A percentile compares a stretch with the other conserved stretches of the same genome.
phyloP scores from a whole-genome alignment of 495 filamentous ascomycete species.

The Aspergillus affinis region DNA sequence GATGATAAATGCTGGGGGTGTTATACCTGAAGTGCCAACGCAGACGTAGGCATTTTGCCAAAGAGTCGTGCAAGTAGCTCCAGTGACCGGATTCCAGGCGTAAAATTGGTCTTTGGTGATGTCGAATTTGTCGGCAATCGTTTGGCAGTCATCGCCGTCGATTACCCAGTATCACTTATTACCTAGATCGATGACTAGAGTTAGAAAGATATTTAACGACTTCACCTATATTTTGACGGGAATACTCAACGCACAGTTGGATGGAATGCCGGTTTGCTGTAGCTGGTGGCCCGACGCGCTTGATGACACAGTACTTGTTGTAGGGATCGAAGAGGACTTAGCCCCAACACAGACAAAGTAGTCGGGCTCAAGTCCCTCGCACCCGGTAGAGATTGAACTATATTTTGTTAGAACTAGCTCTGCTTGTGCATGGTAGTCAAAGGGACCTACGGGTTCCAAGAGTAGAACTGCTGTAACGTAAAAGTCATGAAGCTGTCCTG shows the following conservation, averaged over 20 bases:
- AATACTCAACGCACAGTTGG: neutral
- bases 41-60: neutral
- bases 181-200: neutral
- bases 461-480: neutral
- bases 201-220: neutral
- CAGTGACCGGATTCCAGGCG: neutral
- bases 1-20: neutral
- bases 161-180: neutral
- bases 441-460: neutral
- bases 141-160: neutral
- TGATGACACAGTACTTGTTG: neutral
- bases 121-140: too few species aligned
- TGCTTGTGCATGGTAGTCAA: neutral
- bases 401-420: neutral
- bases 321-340: neutral
- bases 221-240: too few species aligned
- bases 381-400: slow-evolving; percentile 1
- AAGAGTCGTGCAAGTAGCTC: neutral
- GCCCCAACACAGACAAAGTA: slow-evolving; percentile 2
- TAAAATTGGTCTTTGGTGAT: slow-evolving; percentile 1
- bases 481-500: neutral
- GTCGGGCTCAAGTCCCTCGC: neutral
- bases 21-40: slow-evolving; percentile 1
- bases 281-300: neutral
- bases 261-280: neutral